Percentiles rank a stretch among this genome's conserved stretches.
phyloP scores from a whole-genome alignment of 805 yeast species.

The Candida krabiensis region DNA sequence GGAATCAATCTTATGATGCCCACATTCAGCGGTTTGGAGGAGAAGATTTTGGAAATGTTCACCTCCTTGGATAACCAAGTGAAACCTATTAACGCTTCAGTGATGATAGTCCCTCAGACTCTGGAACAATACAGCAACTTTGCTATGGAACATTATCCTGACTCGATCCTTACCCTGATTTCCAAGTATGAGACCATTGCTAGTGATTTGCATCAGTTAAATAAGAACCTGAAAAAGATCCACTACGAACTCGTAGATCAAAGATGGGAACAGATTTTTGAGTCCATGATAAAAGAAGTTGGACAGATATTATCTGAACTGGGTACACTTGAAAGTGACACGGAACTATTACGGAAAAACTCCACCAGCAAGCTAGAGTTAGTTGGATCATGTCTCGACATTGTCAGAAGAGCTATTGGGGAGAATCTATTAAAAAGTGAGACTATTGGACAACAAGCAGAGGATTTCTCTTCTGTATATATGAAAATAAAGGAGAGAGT shows the following conservation, averaged over 20 bases:
- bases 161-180: slow-evolving; percentile 32
- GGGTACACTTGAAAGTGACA: slow-evolving; percentile 12
- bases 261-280: slow-evolving; percentile 57
- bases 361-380: slow-evolving; percentile 4
- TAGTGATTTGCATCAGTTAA: slow-evolving; percentile 42
- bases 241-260: slow-evolving; percentile 48
- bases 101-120: slow-evolving; percentile 51
- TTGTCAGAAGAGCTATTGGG: slow-evolving; percentile 22
- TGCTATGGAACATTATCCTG: slow-evolving; percentile 32
- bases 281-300: slow-evolving; percentile 45
- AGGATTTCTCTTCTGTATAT: slow-evolving; percentile 7
- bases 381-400: slow-evolving; percentile 17
- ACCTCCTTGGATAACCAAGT: slow-evolving; percentile 40
- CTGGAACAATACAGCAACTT: slow-evolving; percentile 41
- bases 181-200: slow-evolving; percentile 40
- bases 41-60: slow-evolving; percentile 41
- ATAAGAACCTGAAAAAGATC: slow-evolving; percentile 40
- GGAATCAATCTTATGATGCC: slow-evolving; percentile 35
- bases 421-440: slow-evolving; percentile 17
- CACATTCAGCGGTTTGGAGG: slow-evolving; percentile 38
- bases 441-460: slow-evolving; percentile 3
- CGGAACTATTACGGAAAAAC: slow-evolving; percentile 4
- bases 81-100: slow-evolving; percentile 52
- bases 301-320: slow-evolving; percentile 27
- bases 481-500: slow-evolving; percentile 5